Conservation (phyloP, 257 asterid genomes). For the Voacanga thouarsii region DNA sequence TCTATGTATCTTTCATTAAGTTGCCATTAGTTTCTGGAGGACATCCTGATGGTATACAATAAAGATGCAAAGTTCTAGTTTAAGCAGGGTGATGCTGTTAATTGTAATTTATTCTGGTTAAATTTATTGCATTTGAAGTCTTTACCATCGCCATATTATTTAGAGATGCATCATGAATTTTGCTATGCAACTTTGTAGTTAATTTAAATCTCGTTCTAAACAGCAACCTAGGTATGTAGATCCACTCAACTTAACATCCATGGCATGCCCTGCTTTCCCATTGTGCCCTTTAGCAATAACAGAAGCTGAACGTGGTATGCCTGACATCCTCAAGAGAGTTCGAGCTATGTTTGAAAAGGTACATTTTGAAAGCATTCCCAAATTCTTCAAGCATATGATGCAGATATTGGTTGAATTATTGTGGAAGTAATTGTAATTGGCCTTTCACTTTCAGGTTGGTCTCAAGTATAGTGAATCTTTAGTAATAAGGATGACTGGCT, state of each 20-base stretch:
- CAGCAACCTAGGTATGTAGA: conserved; percentile 93
- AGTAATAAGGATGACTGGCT: conserved; percentile 89
- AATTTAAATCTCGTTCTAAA: conserved; percentile 4
- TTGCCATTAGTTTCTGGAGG: neutral
- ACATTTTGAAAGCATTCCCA: conserved; percentile 9
- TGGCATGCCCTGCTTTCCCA: conserved; percentile 99
- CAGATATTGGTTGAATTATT: conserved; percentile 10
- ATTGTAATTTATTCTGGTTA: neutral
- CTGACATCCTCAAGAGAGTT: conserved; percentile 85
- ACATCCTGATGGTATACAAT: neutral
- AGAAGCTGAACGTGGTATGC: conserved; percentile 98
- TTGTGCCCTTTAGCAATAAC: conserved; percentile 90
- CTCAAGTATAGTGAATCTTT: conserved; percentile 80
- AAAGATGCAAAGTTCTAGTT: neutral
- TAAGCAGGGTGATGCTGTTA: neutral
- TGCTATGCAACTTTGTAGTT: neutral
- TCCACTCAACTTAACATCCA: conserved; percentile 89
- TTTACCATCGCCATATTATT: neutral
- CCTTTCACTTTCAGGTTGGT: conserved; percentile 64
- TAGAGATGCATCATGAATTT: conserved; percentile 4
- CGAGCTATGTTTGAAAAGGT: conserved; percentile 87
- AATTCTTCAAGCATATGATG: conserved; percentile 4
- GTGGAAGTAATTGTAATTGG: neutral
- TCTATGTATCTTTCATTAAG: neutral
- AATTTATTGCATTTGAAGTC: neutral